Evolutionary conservation across 1,284 basidiomycete genomes (phyloP), one percentile per base, ranked within the genome.

Genomic region (Malassezia brasiliensis): DNA sequence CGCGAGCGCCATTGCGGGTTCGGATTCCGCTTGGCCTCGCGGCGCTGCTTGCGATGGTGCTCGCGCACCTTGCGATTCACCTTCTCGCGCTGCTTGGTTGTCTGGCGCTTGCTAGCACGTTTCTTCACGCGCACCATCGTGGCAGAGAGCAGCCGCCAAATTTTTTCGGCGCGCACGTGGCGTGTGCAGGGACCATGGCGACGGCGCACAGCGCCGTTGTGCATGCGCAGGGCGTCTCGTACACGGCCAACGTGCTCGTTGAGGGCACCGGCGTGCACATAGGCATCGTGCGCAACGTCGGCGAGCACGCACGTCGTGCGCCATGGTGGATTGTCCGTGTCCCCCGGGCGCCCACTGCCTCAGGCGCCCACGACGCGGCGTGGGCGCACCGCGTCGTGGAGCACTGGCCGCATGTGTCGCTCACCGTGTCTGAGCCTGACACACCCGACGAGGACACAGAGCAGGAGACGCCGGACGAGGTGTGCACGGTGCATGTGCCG

Each of bases 1-100:
- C 54, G 66, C 56, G 62, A 63, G 59, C 67, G 67, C 69, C 71
- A 87, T 78, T 93, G 96, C 85, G 90, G 93, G 58, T 82, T 78
- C 22, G 40, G 40, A 76, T 86, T 86, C 76, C 86, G 88, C 79
- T 90, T 91, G 20, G 83, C 82, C 45, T 80, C 81, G 74, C 86
- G 87, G 12, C 63, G 59, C 11, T 66, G 46, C 59, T 73, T 74
- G 22, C 70, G 64, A 44, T 68, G 66, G 50, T 72, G 70, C 63
- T 74, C 69, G 35, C 58, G 52, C 39, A 74, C 69, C 60, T 73
- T 72, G 36, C 64, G 65, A 52, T 64, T 62, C 56, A 74, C 57
- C 55, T 74, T 74, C n/a, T 57, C 66, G 32, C 69, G 60, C 63
- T 73, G 70, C 42, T 67, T 68, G 25, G 64, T 59, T 45, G 63